phyloP scores from a whole-genome alignment of 768 basidiomycete species.

The Lentinula sp. region DNA sequence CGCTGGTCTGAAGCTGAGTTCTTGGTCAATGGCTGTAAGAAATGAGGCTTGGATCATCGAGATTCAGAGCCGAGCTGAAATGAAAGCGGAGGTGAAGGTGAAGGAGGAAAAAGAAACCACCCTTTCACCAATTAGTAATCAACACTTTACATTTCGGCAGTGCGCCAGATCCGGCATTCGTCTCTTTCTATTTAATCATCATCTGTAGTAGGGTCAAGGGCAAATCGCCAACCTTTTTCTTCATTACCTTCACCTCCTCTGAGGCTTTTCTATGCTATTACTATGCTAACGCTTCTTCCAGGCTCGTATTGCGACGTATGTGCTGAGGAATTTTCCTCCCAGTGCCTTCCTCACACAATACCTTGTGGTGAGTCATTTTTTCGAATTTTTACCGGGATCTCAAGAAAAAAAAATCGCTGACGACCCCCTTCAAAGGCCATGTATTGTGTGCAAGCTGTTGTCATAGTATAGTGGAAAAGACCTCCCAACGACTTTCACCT shows the following conservation, averaged over 20 bases:
- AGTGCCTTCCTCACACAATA: conserved; percentile 72
- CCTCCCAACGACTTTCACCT: conserved; percentile 59
- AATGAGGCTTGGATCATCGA: conserved; percentile 1
- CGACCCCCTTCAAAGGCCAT: conserved; percentile 49
- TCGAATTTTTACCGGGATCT: conserved; percentile 10
- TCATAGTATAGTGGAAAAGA: conserved; percentile 79
- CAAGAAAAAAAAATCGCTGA: conserved; percentile 2
- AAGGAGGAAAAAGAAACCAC: not conserved
- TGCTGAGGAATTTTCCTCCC: conserved; percentile 77
- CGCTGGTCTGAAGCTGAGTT: not conserved
- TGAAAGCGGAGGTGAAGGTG: not conserved
- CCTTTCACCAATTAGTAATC: not conserved
- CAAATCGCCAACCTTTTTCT: conserved; percentile 14
- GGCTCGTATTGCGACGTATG: conserved; percentile 87
- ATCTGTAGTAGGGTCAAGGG: not conserved
- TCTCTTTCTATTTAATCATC: not conserved
- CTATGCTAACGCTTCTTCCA: conserved; percentile 77
- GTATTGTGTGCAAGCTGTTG: conserved; percentile 74
- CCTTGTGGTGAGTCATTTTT: conserved; percentile 60
- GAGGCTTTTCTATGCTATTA: conserved; percentile 32
- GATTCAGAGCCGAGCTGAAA: not conserved
- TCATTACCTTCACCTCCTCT: conserved; percentile 27
- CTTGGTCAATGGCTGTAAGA: not conserved
- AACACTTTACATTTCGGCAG: not conserved
- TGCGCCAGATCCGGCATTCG: not conserved